Percentiles rank a stretch among this genome's conserved stretches.
Conservation (phyloP, 192 early-diverging fungal species). For the Linnemannia zychae region DNA sequence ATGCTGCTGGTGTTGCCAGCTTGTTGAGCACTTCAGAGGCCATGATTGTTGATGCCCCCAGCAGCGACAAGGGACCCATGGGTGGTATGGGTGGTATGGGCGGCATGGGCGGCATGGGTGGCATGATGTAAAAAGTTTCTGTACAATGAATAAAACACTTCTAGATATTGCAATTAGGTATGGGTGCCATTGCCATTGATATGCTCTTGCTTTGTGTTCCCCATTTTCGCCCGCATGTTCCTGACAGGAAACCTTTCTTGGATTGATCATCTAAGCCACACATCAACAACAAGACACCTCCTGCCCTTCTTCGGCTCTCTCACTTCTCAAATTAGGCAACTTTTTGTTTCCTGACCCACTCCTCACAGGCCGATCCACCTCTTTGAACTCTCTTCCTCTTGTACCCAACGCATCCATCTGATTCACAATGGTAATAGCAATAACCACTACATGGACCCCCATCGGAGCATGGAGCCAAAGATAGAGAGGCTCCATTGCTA, state of each 20-base stretch:
- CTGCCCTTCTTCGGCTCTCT: neutral
- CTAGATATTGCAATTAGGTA: neutral
- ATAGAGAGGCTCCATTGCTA: no score
- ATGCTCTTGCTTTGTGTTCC: neutral
- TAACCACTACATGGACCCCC: neutral
- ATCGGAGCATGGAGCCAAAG: no score
- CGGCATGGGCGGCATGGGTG: slow-evolving; percentile 76
- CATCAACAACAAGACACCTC: slow-evolving; percentile 11
- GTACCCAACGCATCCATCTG: neutral
- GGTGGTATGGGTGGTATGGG: slow-evolving; percentile 76
- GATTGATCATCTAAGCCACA: slow-evolving; percentile 16
- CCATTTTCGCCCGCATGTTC: neutral
- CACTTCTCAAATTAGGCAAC: neutral
- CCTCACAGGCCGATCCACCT: neutral
- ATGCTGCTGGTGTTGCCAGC: slow-evolving; percentile 97
- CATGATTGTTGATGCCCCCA: slow-evolving; percentile 97
- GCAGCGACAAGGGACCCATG: slow-evolving; percentile 67
- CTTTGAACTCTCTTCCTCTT: neutral
- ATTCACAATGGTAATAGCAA: slow-evolving; percentile 5
- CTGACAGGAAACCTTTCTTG: neutral
- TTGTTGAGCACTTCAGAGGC: slow-evolving; percentile 98
- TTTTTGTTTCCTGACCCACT: neutral
- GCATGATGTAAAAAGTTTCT: slow-evolving; percentile 74
- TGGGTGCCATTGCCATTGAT: neutral
- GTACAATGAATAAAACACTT: neutral